A percentile compares a stretch with the other conserved stretches of the same genome.
Evolutionary conservation across 1,284 basidiomycete genomes (phyloP).

Genomic region (Exobasidium rhododendri): DNA sequence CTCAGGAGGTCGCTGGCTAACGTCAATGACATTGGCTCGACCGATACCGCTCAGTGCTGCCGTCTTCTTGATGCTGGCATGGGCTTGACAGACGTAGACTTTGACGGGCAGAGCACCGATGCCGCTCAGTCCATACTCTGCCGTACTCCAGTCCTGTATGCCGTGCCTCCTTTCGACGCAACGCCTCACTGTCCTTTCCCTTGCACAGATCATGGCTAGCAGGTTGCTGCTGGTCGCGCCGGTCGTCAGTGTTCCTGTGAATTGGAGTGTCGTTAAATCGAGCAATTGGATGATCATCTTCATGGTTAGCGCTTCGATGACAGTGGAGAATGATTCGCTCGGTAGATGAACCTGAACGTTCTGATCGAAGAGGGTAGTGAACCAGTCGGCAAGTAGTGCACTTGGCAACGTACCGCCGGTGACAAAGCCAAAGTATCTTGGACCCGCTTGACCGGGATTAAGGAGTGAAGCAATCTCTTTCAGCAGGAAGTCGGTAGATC

Average conservation of each 20-base stretch:
- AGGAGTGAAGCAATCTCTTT: not conserved
- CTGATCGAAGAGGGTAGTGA: slow-evolving; percentile 14
- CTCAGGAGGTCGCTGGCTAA: slow-evolving; percentile 23
- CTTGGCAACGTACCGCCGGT: slow-evolving; percentile 26
- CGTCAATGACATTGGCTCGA: slow-evolving; percentile 55
- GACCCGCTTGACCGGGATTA: slow-evolving; percentile 21
- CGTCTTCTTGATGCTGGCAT: slow-evolving; percentile 59
- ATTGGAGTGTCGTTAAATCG: slow-evolving; percentile 50
- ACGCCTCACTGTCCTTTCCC: slow-evolving; percentile 28
- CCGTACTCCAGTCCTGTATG: slow-evolving; percentile 48
- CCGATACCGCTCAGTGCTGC: slow-evolving; percentile 59
- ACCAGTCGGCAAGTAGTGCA: slow-evolving; percentile 10
- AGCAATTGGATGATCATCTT: slow-evolving; percentile 58
- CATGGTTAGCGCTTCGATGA: slow-evolving; percentile 57
- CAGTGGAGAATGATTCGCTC: slow-evolving; percentile 56
- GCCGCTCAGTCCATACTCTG: slow-evolving; percentile 47
- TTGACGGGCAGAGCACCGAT: slow-evolving; percentile 56
- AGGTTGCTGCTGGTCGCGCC: slow-evolving; percentile 61
- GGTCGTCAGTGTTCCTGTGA: slow-evolving; percentile 58
- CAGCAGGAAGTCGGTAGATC: slow-evolving; percentile 8
- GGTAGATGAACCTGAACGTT: slow-evolving; percentile 59
- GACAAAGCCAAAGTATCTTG: slow-evolving; percentile 60
- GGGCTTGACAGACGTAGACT: slow-evolving; percentile 58
- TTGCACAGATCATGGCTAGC: slow-evolving; percentile 56
- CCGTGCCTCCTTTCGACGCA: slow-evolving; percentile 12